Evolutionary conservation across 1,284 basidiomycete species (phyloP).

Genomic region (Fomes fomentarius): DNA sequence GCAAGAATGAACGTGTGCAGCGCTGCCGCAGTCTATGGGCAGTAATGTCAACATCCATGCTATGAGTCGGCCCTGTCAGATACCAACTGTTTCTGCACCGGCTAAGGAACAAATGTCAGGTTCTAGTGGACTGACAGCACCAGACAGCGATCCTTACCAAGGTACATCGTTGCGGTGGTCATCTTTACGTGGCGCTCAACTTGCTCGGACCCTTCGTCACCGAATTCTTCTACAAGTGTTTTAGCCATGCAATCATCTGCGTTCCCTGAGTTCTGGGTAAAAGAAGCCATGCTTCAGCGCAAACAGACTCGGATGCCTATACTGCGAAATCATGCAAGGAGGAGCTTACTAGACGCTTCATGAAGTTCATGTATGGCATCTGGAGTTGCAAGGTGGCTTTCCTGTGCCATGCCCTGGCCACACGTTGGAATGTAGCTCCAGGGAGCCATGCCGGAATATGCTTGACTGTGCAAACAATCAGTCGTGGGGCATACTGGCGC

Average conservation of each 20-base stretch:
- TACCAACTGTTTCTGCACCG: slow-evolving; percentile 13
- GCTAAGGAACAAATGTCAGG: background rate
- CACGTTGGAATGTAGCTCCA: slow-evolving; percentile 36
- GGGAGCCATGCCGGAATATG: slow-evolving; percentile 42
- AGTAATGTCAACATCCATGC: too few species aligned
- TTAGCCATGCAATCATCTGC: slow-evolving; percentile 10
- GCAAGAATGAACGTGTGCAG: slow-evolving; percentile 32
- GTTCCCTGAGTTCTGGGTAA: background rate
- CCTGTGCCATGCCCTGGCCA: slow-evolving; percentile 27
- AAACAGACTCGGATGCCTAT: too few species aligned
- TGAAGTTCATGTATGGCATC: slow-evolving; percentile 26
- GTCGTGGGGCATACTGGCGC: background rate
- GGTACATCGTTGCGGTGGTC: slow-evolving; percentile 27
- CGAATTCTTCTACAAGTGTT: slow-evolving; percentile 8
- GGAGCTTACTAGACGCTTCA: slow-evolving; percentile 4
- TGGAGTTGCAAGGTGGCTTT: slow-evolving; percentile 25
- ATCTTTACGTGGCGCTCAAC: slow-evolving; percentile 1
- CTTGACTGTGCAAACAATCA: slow-evolving; percentile 27
- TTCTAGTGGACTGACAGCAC: background rate
- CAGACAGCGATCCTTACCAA: slow-evolving; percentile 16
- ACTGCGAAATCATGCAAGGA: too few species aligned
- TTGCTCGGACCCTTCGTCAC: background rate
- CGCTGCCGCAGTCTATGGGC: slow-evolving; percentile 10
- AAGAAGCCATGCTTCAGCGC: too few species aligned
- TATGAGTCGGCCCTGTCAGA: too few species aligned